Percentiles rank a stretch among this genome's conserved stretches.
These are phyloP conservation scores for Thuja plicata DNA, from an alignment of 83 land plant species.

Conservation along the genomic window DNA sequence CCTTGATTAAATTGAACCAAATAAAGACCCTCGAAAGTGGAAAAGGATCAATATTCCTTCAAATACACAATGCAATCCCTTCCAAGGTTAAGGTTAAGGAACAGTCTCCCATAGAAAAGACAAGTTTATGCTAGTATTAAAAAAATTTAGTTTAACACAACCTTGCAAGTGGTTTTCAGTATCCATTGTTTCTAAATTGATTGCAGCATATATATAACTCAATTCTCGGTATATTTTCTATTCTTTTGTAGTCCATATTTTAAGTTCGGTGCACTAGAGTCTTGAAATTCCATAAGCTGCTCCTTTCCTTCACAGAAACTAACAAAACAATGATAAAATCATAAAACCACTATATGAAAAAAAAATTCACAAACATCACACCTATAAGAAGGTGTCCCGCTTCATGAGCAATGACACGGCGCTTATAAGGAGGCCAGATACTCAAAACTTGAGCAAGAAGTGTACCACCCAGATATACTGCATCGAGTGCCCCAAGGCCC, in stretches of 20 bases:
- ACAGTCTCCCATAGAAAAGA: neutral
- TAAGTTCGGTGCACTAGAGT: neutral
- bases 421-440: slow-evolving; percentile 85
- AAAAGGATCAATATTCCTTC: neutral
- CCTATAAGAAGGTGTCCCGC: slow-evolving; percentile 94
- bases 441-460: slow-evolving; percentile 76
- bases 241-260: neutral
- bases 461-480: slow-evolving; percentile 78
- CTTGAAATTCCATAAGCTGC: slow-evolving; percentile 6
- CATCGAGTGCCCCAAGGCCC: slow-evolving; percentile 58
- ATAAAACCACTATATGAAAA: neutral
- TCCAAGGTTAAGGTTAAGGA: neutral
- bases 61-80: neutral
- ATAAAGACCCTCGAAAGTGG: neutral
- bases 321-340: neutral
- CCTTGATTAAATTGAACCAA: neutral
- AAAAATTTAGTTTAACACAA: neutral
- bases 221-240: neutral
- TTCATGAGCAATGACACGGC: slow-evolving; percentile 90
- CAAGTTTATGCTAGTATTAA: neutral
- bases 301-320: neutral
- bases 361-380: slow-evolving; percentile 4
- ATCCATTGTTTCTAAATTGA: neutral
- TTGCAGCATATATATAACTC: neutral
- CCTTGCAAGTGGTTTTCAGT: neutral